These are phyloP conservation scores for Entomortierella parvispora DNA, from an alignment of 192 early-diverging fungal genomes.

Conservation along the genomic window DNA sequence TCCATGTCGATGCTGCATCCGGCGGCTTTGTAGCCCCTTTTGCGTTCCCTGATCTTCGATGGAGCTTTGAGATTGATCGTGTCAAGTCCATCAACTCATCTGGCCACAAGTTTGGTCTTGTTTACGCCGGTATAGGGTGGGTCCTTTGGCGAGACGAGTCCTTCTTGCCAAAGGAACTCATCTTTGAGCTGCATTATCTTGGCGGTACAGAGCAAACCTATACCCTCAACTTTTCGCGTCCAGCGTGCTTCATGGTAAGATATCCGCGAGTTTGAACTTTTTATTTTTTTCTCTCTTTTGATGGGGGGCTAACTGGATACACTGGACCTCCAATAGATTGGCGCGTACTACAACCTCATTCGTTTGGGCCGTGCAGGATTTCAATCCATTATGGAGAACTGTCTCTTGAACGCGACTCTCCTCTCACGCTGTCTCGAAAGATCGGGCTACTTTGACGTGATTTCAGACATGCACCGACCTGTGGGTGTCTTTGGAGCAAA, in stretches of 20 bases:
- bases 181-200: constrained; percentile 82
- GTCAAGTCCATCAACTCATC: constrained; percentile 85
- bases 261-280: background rate
- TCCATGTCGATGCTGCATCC: constrained; percentile 87
- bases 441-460: constrained; percentile 69
- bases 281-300: background rate
- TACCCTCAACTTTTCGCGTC: constrained; percentile 81
- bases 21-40: constrained; percentile 89
- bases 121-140: constrained; percentile 88
- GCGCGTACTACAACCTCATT: constrained; percentile 87
- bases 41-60: constrained; percentile 73
- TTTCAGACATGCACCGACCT: constrained; percentile 56
- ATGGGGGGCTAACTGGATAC: too few relatives aligned
- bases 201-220: constrained; percentile 74
- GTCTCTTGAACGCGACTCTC: constrained; percentile 65
- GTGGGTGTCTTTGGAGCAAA: constrained; percentile 44
- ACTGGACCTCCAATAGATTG: too few relatives aligned
- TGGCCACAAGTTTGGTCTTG: constrained; percentile 88
- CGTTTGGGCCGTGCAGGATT: constrained; percentile 76
- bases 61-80: constrained; percentile 68
- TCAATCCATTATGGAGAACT: constrained; percentile 71
- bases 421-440: constrained; percentile 63
- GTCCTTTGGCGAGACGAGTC: constrained; percentile 73
- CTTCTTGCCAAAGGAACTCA: constrained; percentile 76
- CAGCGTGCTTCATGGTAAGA: constrained; percentile 68